Evolutionary conservation across 345 rosid species (phyloP).

Genomic region (Gossypium ekmanianum): DNA sequence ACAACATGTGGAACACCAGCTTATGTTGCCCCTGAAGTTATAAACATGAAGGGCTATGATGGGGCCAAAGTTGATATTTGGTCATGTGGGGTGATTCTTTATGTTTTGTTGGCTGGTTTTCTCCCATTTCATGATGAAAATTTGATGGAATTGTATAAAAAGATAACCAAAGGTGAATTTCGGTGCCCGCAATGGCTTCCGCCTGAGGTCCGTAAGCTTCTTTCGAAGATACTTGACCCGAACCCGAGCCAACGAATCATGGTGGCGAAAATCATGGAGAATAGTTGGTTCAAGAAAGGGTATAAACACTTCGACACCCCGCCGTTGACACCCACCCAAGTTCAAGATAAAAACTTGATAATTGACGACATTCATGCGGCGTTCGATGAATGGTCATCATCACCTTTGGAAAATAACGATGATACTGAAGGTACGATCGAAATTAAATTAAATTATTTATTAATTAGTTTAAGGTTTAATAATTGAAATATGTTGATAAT

Average conservation of each 20-base stretch:
- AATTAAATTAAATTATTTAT: background rate
- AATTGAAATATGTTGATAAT: too few relatives aligned
- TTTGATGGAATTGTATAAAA: constrained; percentile 65
- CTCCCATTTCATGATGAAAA: constrained; percentile 71
- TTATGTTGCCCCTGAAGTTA: constrained; percentile 82
- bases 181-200: constrained; percentile 69
- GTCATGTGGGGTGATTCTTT: constrained; percentile 81
- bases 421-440: background rate
- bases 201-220: constrained; percentile 62
- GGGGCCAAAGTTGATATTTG: constrained; percentile 82
- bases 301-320: constrained; percentile 47
- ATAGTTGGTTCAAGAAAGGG: constrained; percentile 67
- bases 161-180: constrained; percentile 64
- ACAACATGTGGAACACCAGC: constrained; percentile 96
- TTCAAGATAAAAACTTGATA: constrained; percentile 19
- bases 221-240: constrained; percentile 68
- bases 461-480: too few relatives aligned
- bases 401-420: background rate
- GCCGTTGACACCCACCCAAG: constrained; percentile 30
- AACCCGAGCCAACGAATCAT: constrained; percentile 59
- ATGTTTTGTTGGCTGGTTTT: constrained; percentile 67
- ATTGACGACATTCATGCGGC: constrained; percentile 43
- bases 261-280: constrained; percentile 48
- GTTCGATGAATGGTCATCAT: constrained; percentile 22
- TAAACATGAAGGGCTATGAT: constrained; percentile 71